Conservation (phyloP, 441 rosid genomes). For the Gossypium davidsonii region DNA sequence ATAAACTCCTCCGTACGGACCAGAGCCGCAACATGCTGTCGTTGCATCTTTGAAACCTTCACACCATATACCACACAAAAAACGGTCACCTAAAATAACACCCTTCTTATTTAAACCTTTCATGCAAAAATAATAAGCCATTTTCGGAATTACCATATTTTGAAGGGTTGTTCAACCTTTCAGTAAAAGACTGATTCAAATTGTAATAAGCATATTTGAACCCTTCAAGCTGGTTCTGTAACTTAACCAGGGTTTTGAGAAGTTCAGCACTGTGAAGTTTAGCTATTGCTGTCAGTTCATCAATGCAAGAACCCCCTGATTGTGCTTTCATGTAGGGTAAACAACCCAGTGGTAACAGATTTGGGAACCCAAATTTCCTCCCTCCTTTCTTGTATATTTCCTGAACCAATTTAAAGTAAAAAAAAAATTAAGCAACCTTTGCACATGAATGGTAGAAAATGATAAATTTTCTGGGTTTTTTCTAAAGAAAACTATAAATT, state of each 20-base stretch:
- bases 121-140: no score
- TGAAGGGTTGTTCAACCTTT: constrained; percentile 8
- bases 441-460: neutral
- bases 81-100: neutral
- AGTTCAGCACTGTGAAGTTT: neutral
- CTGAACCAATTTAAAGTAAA: neutral
- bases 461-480: neutral
- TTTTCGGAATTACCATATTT: constrained; percentile 8
- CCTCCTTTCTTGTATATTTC: constrained; percentile 14
- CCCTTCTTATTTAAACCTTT: no score
- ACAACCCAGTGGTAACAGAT: neutral
- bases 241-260: neutral
- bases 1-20: neutral
- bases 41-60: neutral
- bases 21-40: neutral
- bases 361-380: constrained; percentile 7
- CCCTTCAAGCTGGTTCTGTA: neutral
- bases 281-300: neutral
- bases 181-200: neutral
- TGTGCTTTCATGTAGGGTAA: neutral
- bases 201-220: neutral
- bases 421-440: neutral
- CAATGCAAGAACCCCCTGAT: neutral
- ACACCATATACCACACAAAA: neutral
- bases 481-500: neutral